Evolutionary conservation across 768 basidiomycete genomes (phyloP).

Genomic region (Xerocomellus dryophilus): DNA sequence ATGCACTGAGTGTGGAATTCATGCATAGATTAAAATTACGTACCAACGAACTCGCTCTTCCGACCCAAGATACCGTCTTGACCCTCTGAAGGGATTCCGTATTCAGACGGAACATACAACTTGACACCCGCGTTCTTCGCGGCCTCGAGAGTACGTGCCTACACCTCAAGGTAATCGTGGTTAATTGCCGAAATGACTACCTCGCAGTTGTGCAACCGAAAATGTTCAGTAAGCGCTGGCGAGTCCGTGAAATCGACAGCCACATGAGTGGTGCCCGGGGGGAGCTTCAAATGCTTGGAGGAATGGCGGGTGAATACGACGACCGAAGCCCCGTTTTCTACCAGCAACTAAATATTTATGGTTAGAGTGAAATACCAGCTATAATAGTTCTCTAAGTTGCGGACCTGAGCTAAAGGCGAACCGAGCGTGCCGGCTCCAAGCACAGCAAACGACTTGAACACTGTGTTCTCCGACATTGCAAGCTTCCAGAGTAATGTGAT

Average conservation of each 20-base stretch:
- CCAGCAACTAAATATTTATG: conserved; percentile 7
- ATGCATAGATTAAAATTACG: not conserved
- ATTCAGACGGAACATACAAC: conserved; percentile 33
- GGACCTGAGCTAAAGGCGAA: conserved; percentile 10
- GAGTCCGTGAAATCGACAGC: conserved; percentile 13
- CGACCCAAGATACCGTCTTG: conserved; percentile 19
- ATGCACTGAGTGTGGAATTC: not conserved
- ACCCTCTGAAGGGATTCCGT: conserved; percentile 17
- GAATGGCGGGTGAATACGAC: conserved; percentile 15
- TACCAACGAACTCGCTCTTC: conserved; percentile 20
- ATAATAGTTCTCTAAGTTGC: not conserved
- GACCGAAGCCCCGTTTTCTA: conserved; percentile 10
- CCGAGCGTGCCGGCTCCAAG: conserved; percentile 20
- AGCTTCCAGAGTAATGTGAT: not conserved
- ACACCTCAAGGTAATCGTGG: conserved; percentile 15
- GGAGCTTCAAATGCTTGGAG: conserved; percentile 6
- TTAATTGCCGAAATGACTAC: conserved; percentile 30
- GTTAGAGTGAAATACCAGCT: not conserved
- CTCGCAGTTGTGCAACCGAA: conserved; percentile 20
- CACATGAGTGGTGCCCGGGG: conserved; percentile 6
- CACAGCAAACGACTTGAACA: conserved; percentile 19
- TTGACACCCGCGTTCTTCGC: conserved; percentile 30
- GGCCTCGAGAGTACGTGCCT: conserved; percentile 27
- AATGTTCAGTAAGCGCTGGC: conserved; percentile 6
- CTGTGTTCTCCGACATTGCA: conserved; percentile 7